These are phyloP conservation scores for Alternaria gaisen DNA, from an alignment of 2,329 filamentous ascomycete genomes.

Conservation along the genomic window DNA sequence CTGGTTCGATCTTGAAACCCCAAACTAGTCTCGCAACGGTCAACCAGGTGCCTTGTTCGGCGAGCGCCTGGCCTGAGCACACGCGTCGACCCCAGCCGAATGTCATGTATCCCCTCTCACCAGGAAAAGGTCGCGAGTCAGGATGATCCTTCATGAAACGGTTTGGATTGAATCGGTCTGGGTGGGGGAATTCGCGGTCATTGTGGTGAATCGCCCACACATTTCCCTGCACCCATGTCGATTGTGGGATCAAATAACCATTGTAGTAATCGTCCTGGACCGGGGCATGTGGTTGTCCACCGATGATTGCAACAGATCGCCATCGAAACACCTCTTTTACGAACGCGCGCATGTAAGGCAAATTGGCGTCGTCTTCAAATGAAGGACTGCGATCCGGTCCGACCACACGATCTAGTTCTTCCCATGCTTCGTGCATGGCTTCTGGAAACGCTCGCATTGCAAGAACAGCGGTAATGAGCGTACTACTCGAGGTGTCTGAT, in stretches of 20 bases:
- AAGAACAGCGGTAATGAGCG: conserved; percentile 46
- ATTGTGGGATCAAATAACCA: conserved; percentile 52
- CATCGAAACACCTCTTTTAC: conserved; percentile 50
- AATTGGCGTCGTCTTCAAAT: conserved; percentile 42
- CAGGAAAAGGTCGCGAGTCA: conserved; percentile 44
- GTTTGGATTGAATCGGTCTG: conserved; percentile 49
- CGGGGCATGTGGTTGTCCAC: conserved; percentile 49
- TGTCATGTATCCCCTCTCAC: conserved; percentile 62
- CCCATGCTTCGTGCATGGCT: conserved; percentile 40
- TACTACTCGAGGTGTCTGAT: conserved; percentile 47
- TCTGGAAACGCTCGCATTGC: conserved; percentile 48
- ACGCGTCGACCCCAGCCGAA: conserved; percentile 66
- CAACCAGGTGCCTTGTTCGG: conserved; percentile 68
- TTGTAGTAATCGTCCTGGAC: conserved; percentile 49
- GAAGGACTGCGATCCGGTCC: conserved; percentile 45
- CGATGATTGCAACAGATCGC: conserved; percentile 47
- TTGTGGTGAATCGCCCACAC: conserved; percentile 55
- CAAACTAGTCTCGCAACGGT: conserved; percentile 66
- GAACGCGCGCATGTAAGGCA: conserved; percentile 52
- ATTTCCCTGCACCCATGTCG: conserved; percentile 52
- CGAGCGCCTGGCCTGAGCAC: conserved; percentile 67
- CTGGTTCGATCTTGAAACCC: conserved; percentile 63
- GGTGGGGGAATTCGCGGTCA: conserved; percentile 48
- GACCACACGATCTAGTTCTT: conserved; percentile 46
- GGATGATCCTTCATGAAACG: conserved; percentile 39